Evolutionary conservation across 1,284 basidiomycete species (phyloP).

Genomic region (Austroboletus novae-zelandiae): DNA sequence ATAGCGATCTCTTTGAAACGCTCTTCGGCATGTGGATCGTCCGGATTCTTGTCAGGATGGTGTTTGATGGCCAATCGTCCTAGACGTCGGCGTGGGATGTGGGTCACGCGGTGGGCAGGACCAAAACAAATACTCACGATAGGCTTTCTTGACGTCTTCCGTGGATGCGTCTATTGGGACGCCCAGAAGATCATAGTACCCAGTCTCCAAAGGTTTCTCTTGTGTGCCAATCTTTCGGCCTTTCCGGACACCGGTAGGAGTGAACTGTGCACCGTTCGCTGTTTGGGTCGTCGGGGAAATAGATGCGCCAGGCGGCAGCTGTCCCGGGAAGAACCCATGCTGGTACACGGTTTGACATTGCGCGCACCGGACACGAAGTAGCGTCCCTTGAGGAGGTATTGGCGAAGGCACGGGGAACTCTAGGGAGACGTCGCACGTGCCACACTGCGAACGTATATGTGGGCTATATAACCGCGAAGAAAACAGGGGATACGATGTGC

Average conservation of each 20-base stretch:
- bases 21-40: constrained; percentile 90
- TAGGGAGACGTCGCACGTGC: constrained; percentile 57
- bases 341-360: constrained; percentile 57
- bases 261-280: constrained; percentile 16
- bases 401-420: constrained; percentile 77
- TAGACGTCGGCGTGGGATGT: constrained; percentile 25
- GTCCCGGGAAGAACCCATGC: constrained; percentile 63
- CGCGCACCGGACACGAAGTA: constrained; percentile 71
- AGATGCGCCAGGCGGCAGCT: constrained; percentile 41
- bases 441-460: constrained; percentile 63
- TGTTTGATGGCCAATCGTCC: constrained; percentile 93
- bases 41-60: constrained; percentile 90
- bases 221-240: constrained; percentile 81
- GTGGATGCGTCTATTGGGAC: constrained; percentile 72
- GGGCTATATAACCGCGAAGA: constrained; percentile 62
- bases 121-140: constrained; percentile 51
- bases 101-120: not conserved
- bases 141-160: constrained; percentile 95
- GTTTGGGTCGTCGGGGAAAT: constrained; percentile 8
- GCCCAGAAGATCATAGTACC: constrained; percentile 85
- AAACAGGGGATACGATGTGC: constrained; percentile 36
- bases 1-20: constrained; percentile 87
- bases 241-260: constrained; percentile 33
- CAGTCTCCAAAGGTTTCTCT: constrained; percentile 85
- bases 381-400: constrained; percentile 57